Evolutionary conservation across 169 alveolate genomes (phyloP), one percentile per base, ranked within the genome.

Genomic region (Ichthyophthirius multifiliis): DNA sequence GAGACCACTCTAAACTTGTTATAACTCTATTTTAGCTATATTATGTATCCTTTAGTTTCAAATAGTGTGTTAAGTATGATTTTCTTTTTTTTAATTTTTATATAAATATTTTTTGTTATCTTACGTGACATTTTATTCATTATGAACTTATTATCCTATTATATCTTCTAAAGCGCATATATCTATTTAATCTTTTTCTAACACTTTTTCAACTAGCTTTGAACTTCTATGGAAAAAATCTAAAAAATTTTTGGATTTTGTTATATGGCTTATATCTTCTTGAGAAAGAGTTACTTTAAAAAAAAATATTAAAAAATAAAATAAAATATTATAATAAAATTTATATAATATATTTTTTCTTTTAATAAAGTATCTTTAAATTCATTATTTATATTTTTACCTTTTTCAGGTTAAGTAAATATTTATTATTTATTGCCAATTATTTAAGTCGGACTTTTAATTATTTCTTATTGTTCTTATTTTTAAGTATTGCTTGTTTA

Each of bases 121-220:
- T 5, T 27, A 20, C 3, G 31, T 55, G 5, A 23, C 13, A 0
- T 1, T 1, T 10, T 55, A 9, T 9, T 9, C 18, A 27, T 47
- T 2, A 18, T 20, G 9, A 15, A 47, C 23, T 18, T 32, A 7
- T 62, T 43, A 47, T 73, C 73, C 41, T 20, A 37, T 45, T 3
- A 71, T 76, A 18, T 47, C 48, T 47, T 35, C 27, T 15, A 67
- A 34, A 4, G 64, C 71, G 15, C 47, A 35, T 15, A 81, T 32
- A n/a, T 46, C 16, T 39, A 63, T 71, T 20, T 81, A 81, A 0
- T 64, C n/a, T 23, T 32, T 48, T 30, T 47, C 74, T 2, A 74
- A 87, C 9, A 39, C 91, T 78, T 89, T 84, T 48, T 89, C 94
- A 5, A 89, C 76, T 15, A 85, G 43, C 74, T 83, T 84, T 9